These are phyloP conservation scores for Fusarium sacchari DNA, from an alignment of 2,329 filamentous ascomycete genomes.

Conservation along the genomic window DNA sequence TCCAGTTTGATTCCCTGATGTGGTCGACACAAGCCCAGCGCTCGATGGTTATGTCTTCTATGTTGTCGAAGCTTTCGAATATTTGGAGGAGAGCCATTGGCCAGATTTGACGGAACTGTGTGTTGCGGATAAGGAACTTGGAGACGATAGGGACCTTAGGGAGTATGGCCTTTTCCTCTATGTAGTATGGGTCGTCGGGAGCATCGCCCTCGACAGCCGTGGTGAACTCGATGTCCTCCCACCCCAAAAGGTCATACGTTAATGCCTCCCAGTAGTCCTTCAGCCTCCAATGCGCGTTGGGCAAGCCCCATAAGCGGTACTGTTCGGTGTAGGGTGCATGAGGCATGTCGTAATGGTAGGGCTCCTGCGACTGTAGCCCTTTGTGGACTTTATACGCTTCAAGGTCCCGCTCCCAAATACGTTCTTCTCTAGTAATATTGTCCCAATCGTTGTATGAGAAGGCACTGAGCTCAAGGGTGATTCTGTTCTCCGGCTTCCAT, in stretches of 20 bases:
- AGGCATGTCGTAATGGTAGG: background rate
- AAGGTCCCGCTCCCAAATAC: rapidly evolving
- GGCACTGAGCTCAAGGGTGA: conserved; percentile 13
- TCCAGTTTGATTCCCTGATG: too few relatives aligned
- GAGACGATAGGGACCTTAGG: background rate
- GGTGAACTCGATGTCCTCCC: background rate
- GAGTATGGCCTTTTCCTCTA: background rate
- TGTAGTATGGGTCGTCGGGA: background rate
- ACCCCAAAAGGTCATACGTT: conserved; percentile 3
- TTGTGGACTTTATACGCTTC: background rate
- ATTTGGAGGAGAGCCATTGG: background rate
- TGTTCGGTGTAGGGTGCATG: background rate
- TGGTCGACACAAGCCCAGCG: background rate
- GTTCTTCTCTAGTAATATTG: rapidly evolving
- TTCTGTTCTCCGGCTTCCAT: background rate
- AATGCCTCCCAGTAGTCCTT: background rate
- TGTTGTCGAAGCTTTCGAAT: background rate
- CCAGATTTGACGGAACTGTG: background rate
- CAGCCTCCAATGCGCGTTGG: background rate
- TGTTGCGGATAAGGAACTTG: conserved; percentile 10
- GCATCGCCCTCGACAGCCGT: background rate
- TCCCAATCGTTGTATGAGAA: conserved; percentile 1
- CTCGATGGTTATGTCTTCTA: background rate
- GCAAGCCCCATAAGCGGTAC: background rate
- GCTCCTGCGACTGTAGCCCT: background rate